Base-by-base conservation (phyloP, 1,284 basidiomycete species). In the Marasmius oreades region DNA sequence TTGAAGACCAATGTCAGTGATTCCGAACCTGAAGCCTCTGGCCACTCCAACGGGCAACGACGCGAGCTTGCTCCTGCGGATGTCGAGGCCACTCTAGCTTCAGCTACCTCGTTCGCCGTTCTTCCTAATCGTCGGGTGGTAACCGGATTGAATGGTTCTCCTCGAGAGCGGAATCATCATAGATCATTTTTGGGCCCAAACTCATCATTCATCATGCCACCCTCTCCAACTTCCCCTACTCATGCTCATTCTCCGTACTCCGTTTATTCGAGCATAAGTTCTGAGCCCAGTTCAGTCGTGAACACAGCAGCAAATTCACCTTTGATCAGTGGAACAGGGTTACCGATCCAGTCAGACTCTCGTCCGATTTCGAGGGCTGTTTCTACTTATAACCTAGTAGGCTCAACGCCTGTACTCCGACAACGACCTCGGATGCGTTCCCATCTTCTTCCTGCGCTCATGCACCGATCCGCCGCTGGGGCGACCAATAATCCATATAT, bases 381-480 rank as follows among this genome's bases (percentile, higher is more conserved):
- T 11, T 42, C 39, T 20, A 42, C 39, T 20, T 42, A 18, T 16
- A 42, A 42, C 39, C 39, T 42, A 42, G 39, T 16, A 18, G 39
- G 39, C 10, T 42, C 39, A 42, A 16, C 39, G n/a, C 39, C 39
- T 42, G 16, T 20, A 18, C 39, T 42, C 20, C 39, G 39, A 16
- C 39, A 42, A n/a, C 39, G 39, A 16, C 47, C 47, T 50, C 47
- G 47, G 47, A 50, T 50, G 47, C 47, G 47, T 31, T 31, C 26
- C 33, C 24, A 28, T 16, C 47, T 50, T 8, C 26, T 50, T 14
- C 47, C 47, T 5, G 11, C 47, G n/a, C 47, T 50, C 26, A 50
- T 50, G 47, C 47, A 50, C 26, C 24, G 47, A 8, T 31, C 24
- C 18, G 47, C 26, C 4, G 26, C 24, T 33, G 31, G 26, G 5